Base-by-base conservation (phyloP, 2,329 filamentous ascomycete species). In the Penicillium sp. region DNA sequence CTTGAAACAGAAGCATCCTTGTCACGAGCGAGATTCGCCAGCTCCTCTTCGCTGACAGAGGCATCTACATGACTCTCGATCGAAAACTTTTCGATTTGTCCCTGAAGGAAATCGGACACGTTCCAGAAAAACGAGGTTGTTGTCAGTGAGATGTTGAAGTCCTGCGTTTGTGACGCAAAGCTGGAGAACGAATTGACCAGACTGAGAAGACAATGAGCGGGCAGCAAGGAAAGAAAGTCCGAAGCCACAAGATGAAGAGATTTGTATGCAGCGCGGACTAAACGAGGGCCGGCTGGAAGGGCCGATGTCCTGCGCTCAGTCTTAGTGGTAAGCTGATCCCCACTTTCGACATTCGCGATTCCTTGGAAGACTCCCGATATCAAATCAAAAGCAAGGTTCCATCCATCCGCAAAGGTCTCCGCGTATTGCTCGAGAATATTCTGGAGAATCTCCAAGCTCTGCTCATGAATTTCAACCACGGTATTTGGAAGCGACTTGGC, bases 111-210 rank as follows among this genome's bases (percentile, higher is more conserved):
- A 66, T 96, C 90, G 0, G 91, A 95, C 6, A 96, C 79, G 44
- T 91, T 90, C 89, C 90, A 96, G 66, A 95, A 95, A 63, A 95
- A 93, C 0, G 91, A 95, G 7, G 95, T 87, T 1, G 90, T 93
- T 27, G 93, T 97, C 22, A 98, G 75, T 0, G 91, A 91, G 60
- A 97, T 94, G 58, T 98, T 98, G 29, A 98, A 77, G 62, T 98
- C 93, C 56, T 95, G 87, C 54, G 85, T 79, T 66, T 98, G 93
- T 0, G 84, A 85, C 58, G 88, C 89, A 68, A 97, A 98, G 54
- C 86, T 85, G 61, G 89, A 88, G 18, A 98, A 78, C 9, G 90
- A 89, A 70, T 95, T 86, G 51, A 97, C 83, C 13, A 98, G 78
- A 48, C 84, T 80, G 49, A 84, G 77, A 67, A 85, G 87, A 72